phyloP scores from a whole-genome alignment of 139 green algal genomes.

The Chlamydomonas incerta region DNA sequence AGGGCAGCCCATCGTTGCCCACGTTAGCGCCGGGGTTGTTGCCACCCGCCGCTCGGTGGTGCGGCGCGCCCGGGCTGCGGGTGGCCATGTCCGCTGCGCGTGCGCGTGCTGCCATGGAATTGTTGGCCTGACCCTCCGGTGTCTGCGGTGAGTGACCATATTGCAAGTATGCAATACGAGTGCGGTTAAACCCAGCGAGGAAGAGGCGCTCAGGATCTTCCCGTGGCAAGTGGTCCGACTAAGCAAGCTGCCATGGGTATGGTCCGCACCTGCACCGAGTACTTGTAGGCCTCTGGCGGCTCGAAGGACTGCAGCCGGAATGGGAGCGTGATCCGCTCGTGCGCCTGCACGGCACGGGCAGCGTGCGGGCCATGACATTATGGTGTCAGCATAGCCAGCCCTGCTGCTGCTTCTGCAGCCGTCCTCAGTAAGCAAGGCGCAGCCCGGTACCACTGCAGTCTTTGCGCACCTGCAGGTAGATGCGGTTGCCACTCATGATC shows the following conservation, averaged over 20 bases:
- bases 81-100: neutral
- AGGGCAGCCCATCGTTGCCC: neutral
- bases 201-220: too few relatives aligned
- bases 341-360: constrained; percentile 23
- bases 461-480: constrained; percentile 56
- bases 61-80: neutral
- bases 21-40: neutral
- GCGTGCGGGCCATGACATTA: neutral
- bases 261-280: neutral
- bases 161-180: too few relatives aligned
- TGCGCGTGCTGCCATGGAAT: neutral
- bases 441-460: too few relatives aligned
- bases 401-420: too few relatives aligned
- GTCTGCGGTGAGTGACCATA: too few relatives aligned
- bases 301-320: constrained; percentile 61
- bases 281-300: constrained; percentile 55
- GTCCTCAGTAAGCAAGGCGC: neutral
- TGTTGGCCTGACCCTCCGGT: constrained; percentile 11
- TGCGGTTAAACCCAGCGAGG: neutral
- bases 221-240: too few relatives aligned
- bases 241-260: too few relatives aligned
- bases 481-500: constrained; percentile 46
- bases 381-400: too few relatives aligned
- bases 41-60: too few relatives aligned
- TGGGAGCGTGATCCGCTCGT: constrained; percentile 54